These are phyloP conservation scores for Dryas drummondii DNA, from an alignment of 306 rosid species.

Conservation along the genomic window DNA sequence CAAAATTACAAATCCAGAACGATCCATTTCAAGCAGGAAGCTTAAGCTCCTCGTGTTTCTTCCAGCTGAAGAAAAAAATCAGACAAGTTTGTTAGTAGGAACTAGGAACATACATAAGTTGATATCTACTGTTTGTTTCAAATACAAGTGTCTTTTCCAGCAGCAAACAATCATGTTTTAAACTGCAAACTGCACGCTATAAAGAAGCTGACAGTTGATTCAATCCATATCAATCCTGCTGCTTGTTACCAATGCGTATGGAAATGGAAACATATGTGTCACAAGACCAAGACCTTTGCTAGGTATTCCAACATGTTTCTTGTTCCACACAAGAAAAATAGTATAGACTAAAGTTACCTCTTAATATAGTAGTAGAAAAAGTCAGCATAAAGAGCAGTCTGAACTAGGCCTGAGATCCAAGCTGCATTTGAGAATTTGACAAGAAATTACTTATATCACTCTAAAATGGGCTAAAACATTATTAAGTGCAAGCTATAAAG, in stretches of 20 bases:
- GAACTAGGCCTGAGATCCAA: slow-evolving; percentile 47
- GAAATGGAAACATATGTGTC: neutral
- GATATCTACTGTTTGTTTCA: neutral
- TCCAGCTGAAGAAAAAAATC: slow-evolving; percentile 37
- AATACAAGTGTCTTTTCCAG: neutral
- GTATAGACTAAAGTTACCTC: slow-evolving; percentile 25
- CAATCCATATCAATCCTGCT: neutral
- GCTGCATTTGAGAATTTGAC: slow-evolving; percentile 25
- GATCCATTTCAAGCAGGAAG: slow-evolving; percentile 32
- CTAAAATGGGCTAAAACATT: neutral
- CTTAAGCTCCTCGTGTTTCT: slow-evolving; percentile 34
- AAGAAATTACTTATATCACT: neutral
- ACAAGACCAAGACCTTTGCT: neutral
- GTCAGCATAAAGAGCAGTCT: slow-evolving; percentile 45
- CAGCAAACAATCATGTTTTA: neutral
- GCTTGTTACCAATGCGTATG: neutral
- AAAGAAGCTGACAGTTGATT: neutral
- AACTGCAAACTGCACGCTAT: neutral
- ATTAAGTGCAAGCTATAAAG: neutral
- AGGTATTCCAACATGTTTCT: neutral
- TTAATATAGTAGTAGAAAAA: slow-evolving; percentile 41
- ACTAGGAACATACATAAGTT: neutral
- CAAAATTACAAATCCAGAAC: neutral
- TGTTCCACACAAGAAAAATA: neutral
- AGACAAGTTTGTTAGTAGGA: neutral